Evolutionary conservation across 306 rosid genomes (phyloP), one percentile per base, ranked within the genome.

Genomic region (Cajanus cajan): DNA sequence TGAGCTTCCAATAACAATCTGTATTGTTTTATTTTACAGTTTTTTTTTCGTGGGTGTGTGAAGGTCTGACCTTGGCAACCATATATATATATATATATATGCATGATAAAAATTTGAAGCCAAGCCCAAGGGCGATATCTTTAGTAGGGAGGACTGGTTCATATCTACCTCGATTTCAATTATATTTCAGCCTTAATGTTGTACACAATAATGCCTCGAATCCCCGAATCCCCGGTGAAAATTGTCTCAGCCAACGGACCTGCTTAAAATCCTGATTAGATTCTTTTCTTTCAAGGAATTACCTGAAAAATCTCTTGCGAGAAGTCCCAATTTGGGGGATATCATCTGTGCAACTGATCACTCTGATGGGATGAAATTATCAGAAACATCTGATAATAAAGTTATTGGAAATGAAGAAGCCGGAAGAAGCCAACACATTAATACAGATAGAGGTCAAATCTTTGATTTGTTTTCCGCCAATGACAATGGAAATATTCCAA

Each of bases 341-440:
- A 31, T 76, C 39, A 55, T 21, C 62, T 74, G 57, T 65, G 82
- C 44, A 41, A 58, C 82, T 75, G 78, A 68, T 68, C 71, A 76
- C 76, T 71, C 77, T 78, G 78, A 68, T 31, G 51, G 62, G 34
- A 47, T 73, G 68, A 74, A 69, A 66, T 48, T 55, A 65, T 71
- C 73, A 43, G 82, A 80, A 71, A 76, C 77, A 48, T 76, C 70
- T 43, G 82, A 68, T 74, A 33, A 72, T 71, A 22, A 79, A 65
- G 77, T 69, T 57, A 50, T 40, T 13, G 74, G 33, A 68, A 80
- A 73, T 78, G 79, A 63, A 70, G 87, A 84, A 85, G 80, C 58
- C 31, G 36, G 74, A 86, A 68, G 71, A 77, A 69, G 67, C 62
- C 82, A 71, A 63, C 67, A 55, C 33, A 40, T 65, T 77, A 24